Conservation (phyloP, 768 basidiomycete species). For the Panaeolus cyanescens region DNA sequence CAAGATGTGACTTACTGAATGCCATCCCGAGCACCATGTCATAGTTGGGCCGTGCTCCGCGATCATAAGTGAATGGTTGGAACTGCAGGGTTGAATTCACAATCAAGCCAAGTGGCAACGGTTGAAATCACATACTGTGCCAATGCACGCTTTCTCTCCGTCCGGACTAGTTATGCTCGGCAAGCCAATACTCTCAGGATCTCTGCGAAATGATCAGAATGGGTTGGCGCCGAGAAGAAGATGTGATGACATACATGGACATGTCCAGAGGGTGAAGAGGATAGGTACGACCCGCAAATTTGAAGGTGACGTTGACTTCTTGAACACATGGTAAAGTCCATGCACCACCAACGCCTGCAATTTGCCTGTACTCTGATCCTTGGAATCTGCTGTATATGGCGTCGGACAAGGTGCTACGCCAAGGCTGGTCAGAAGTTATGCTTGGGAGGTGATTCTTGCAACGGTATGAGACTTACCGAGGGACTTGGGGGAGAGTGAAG, state of each 20-base stretch:
- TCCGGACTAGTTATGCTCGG: constrained; percentile 28
- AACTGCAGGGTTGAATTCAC: constrained; percentile 44
- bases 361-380: constrained; percentile 49
- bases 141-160: constrained; percentile 39
- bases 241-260: constrained; percentile 37
- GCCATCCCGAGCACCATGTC: constrained; percentile 77
- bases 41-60: constrained; percentile 41
- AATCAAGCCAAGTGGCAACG: not conserved
- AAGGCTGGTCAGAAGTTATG: not conserved
- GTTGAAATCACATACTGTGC: constrained; percentile 32
- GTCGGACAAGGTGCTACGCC: constrained; percentile 48
- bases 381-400: constrained; percentile 60
- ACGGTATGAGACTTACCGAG: constrained; percentile 36
- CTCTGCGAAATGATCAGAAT: constrained; percentile 14
- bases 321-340: constrained; percentile 68
- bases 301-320: constrained; percentile 66
- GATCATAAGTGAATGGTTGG: constrained; percentile 61
- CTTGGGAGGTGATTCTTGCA: not conserved
- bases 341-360: constrained; percentile 40
- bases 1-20: constrained; percentile 44
- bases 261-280: constrained; percentile 72
- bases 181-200: constrained; percentile 33
- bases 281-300: constrained; percentile 55
- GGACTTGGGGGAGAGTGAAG: constrained; percentile 66
- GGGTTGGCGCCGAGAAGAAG: not conserved